Conservation (phyloP, 2,329 filamentous ascomycete species). For the Phialophora chinensis region DNA sequence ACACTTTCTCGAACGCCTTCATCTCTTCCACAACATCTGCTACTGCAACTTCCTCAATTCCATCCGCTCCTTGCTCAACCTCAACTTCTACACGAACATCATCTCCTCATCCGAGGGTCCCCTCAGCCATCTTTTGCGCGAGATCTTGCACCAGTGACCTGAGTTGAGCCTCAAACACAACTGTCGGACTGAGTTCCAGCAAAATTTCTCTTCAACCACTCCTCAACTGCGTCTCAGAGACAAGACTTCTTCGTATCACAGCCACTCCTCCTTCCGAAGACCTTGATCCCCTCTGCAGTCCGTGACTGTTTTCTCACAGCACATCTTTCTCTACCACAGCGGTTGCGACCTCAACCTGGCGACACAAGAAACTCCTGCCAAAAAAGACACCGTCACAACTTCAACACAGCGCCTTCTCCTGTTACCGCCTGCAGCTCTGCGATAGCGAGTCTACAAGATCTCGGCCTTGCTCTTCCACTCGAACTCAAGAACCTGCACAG, state of each 20-base stretch:
- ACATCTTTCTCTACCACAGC: neutral
- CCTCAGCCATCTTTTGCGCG: neutral
- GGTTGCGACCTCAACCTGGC: neutral
- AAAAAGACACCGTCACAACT: neutral
- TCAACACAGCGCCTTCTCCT: too few species aligned
- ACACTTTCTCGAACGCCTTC: neutral
- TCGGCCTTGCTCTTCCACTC: too few species aligned
- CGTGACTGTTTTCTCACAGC: neutral
- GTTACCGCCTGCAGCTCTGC: too few species aligned
- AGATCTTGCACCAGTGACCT: neutral
- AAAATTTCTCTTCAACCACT: neutral
- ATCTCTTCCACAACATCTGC: neutral
- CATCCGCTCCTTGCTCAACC: neutral
- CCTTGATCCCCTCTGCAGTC: neutral
- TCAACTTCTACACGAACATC: neutral
- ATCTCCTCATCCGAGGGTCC: neutral
- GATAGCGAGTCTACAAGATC: too few species aligned
- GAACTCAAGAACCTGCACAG: too few species aligned
- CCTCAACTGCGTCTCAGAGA: neutral
- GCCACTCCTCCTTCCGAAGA: neutral
- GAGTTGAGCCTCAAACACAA: neutral
- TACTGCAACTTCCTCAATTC: neutral
- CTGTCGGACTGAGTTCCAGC: neutral
- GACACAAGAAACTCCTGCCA: neutral
- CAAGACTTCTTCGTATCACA: neutral